Conservation (phyloP, 352 stramenopile genomes). For the Globisporangium sylvaticum region DNA sequence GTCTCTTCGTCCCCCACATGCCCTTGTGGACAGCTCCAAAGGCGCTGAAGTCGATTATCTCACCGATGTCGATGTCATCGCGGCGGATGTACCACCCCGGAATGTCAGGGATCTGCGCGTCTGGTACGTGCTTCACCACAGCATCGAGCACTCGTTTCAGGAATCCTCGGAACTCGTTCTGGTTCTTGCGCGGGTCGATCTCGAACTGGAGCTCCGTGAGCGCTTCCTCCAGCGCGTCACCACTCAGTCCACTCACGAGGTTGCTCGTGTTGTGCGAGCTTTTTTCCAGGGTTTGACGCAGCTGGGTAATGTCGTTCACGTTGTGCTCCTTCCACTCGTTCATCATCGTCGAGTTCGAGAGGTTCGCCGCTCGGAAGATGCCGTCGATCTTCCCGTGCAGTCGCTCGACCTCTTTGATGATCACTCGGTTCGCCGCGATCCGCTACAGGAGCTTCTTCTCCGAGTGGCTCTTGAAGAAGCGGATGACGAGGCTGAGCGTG, state of each 20-base stretch:
- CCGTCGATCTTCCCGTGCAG: not conserved
- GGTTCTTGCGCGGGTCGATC: not conserved
- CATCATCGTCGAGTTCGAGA: not conserved
- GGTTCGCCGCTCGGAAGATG: not conserved
- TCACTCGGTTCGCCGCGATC: not conserved
- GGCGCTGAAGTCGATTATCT: too few relatives aligned
- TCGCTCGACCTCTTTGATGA: not conserved
- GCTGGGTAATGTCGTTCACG: not conserved
- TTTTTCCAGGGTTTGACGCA: conserved; percentile 1
- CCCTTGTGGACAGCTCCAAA: too few relatives aligned
- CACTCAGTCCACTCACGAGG: not conserved
- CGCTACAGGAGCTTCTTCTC: not conserved
- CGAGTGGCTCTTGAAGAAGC: not conserved
- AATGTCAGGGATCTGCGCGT: too few relatives aligned
- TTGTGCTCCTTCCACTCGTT: conserved; percentile 2
- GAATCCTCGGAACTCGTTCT: too few relatives aligned
- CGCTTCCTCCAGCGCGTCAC: not conserved
- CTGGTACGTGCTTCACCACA: too few relatives aligned
- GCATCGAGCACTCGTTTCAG: too few relatives aligned
- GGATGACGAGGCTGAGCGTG: conserved; percentile 1
- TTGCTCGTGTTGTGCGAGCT: not conserved
- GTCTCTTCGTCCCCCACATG: too few relatives aligned
- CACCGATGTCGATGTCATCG: too few relatives aligned
- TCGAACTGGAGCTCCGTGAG: not conserved
- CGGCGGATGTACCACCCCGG: too few relatives aligned